phyloP scores from a whole-genome alignment of 1,284 basidiomycete species.

The Trametes versicolor region DNA sequence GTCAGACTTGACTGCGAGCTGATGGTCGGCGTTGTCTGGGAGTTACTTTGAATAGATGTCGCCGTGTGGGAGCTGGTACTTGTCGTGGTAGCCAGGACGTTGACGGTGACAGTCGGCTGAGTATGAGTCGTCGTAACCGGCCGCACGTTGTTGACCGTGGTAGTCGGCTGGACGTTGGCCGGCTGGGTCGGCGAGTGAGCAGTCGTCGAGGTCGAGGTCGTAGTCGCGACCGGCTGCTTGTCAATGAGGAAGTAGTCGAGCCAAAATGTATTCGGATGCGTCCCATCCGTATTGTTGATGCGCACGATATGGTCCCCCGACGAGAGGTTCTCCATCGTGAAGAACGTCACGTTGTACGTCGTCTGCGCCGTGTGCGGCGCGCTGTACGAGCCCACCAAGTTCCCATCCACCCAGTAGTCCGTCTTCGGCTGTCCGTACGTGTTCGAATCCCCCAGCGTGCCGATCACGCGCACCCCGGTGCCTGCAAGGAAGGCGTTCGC shows the following conservation, averaged over 20 bases:
- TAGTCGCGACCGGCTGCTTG: background rate
- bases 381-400: conserved; percentile 19
- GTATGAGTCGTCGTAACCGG: background rate
- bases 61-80: background rate
- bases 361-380: conserved; percentile 22
- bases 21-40: no score
- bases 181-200: background rate
- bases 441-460: conserved; percentile 23
- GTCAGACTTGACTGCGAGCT: no score
- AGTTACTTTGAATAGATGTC: background rate
- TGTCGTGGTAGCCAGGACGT: no score
- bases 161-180: background rate
- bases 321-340: conserved; percentile 23
- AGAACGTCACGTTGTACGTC: conserved; percentile 30
- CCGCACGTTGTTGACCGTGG: background rate
- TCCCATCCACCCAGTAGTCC: conserved; percentile 25
- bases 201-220: background rate
- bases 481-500: background rate
- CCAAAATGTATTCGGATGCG: conserved; percentile 33
- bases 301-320: conserved; percentile 22
- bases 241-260: conserved; percentile 35
- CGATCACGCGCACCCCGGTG: conserved; percentile 10
- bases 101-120: no score
- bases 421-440: conserved; percentile 25
- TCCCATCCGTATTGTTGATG: conserved; percentile 38